Conservation (phyloP, 2,329 filamentous ascomycete genomes). For the Didymella pinodella region DNA sequence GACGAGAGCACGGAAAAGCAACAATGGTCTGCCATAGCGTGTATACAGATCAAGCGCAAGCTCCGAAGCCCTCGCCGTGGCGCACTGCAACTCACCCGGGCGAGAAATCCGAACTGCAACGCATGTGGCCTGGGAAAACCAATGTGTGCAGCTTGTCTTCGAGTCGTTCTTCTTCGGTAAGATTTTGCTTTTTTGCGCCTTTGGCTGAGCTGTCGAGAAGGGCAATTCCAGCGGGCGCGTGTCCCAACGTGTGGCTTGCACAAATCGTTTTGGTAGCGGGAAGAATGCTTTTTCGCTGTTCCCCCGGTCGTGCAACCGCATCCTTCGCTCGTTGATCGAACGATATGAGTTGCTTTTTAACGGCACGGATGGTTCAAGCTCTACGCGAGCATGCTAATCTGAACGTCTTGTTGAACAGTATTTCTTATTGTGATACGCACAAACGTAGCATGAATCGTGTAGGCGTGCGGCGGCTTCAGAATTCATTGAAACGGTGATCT, state of each 20-base stretch:
- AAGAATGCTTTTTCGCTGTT: slow-evolving; percentile 20
- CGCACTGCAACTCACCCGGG: slow-evolving; percentile 14
- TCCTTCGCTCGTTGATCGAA: slow-evolving; percentile 19
- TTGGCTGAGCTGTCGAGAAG: slow-evolving; percentile 8
- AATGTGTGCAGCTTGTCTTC: neutral
- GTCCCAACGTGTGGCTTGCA: slow-evolving; percentile 16
- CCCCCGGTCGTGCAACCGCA: slow-evolving; percentile 24
- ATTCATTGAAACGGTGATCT: slow-evolving; percentile 11
- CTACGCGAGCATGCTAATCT: slow-evolving; percentile 22
- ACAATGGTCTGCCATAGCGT: slow-evolving; percentile 9
- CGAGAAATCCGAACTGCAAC: slow-evolving; percentile 1
- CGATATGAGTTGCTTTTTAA: slow-evolving; percentile 23
- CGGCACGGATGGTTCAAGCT: slow-evolving; percentile 15
- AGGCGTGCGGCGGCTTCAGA: slow-evolving; percentile 7
- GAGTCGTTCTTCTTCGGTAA: neutral
- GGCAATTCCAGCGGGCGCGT: slow-evolving; percentile 21
- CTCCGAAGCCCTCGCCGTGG: slow-evolving; percentile 15
- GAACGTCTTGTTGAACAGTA: slow-evolving; percentile 15
- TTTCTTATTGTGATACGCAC: slow-evolving; percentile 22
- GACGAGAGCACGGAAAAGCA: slow-evolving; percentile 16
- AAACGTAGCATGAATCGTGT: slow-evolving; percentile 14
- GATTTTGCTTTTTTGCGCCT: slow-evolving; percentile 16
- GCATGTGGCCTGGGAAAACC: neutral
- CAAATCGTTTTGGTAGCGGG: slow-evolving; percentile 10
- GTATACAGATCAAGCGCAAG: slow-evolving; percentile 22